A percentile compares a stretch with the other conserved stretches of the same genome.
These are phyloP conservation scores for Pseudohyphozyma bogoriensis DNA, from an alignment of 768 basidiomycete genomes.

Conservation along the genomic window DNA sequence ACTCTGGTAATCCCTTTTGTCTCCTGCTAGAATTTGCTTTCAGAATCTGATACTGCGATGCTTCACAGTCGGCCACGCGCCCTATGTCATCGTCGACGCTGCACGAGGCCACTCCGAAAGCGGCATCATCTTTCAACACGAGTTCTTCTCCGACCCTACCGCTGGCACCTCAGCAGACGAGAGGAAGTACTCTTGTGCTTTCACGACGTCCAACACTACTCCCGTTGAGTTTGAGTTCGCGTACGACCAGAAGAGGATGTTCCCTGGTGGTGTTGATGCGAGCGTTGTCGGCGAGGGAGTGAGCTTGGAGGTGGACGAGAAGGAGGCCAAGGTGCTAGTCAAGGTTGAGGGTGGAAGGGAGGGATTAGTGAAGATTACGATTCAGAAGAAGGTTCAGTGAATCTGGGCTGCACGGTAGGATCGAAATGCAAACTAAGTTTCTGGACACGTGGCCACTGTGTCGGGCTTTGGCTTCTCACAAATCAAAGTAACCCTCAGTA, in stretches of 20 bases:
- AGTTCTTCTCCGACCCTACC: conserved; percentile 19
- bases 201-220: conserved; percentile 14
- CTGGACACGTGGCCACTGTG: no score
- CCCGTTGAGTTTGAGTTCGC: conserved; percentile 19
- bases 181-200: conserved; percentile 14
- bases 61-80: conserved; percentile 26
- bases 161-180: conserved; percentile 4
- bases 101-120: background rate
- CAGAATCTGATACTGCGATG: no score
- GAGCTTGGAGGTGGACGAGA: conserved; percentile 8
- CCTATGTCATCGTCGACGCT: conserved; percentile 9
- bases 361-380: no score
- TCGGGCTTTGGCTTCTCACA: no score
- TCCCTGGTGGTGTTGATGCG: conserved; percentile 16
- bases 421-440: no score
- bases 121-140: conserved; percentile 15
- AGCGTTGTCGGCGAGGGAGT: conserved; percentile 6
- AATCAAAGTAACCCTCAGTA: no score
- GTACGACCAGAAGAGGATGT: conserved; percentile 28
- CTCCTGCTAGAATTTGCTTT: background rate
- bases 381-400: no score
- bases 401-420: no score
- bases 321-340: conserved; percentile 5
- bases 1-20: conserved; percentile 1
- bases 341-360: no score